phyloP scores from a whole-genome alignment of 179 eudicot genomes.

The Silene coronaria region DNA sequence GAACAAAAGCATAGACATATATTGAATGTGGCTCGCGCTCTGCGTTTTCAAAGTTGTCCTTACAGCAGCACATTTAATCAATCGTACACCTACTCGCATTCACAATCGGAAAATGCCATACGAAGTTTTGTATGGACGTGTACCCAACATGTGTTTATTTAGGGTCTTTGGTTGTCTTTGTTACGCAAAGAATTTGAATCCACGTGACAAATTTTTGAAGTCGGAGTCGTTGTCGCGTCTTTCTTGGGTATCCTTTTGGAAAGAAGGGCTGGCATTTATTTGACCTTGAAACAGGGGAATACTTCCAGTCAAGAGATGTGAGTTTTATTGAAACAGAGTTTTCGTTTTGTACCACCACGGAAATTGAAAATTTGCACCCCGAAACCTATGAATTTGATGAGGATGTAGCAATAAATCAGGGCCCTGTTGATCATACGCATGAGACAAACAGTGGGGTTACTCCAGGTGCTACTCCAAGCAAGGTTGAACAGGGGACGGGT shows the following conservation, averaged over 20 bases:
- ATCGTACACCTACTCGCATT: neutral
- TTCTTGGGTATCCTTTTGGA: constrained; percentile 2
- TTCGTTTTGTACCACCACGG: neutral
- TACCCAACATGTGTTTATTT: neutral
- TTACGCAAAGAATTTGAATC: neutral
- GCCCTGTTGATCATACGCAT: too few relatives aligned
- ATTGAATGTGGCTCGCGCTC: too few relatives aligned
- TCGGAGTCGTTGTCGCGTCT: neutral
- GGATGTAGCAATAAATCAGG: neutral
- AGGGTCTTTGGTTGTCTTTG: neutral
- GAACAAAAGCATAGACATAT: neutral
- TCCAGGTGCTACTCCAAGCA: too few relatives aligned
- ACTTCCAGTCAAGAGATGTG: neutral
- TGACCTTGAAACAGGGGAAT: neutral
- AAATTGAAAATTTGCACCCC: too few relatives aligned
- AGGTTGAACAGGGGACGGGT: too few relatives aligned
- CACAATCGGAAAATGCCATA: too few relatives aligned
- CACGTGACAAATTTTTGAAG: constrained; percentile 1
- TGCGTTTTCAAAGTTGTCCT: too few relatives aligned
- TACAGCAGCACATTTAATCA: neutral
- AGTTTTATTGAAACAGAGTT: neutral
- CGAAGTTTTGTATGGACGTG: too few relatives aligned
- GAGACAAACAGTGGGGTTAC: too few relatives aligned
- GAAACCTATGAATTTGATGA: neutral
- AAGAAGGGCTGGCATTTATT: constrained; percentile 8